Conservation (phyloP, 2,329 filamentous ascomycete genomes). For the Pyrenochaeta sp. region DNA sequence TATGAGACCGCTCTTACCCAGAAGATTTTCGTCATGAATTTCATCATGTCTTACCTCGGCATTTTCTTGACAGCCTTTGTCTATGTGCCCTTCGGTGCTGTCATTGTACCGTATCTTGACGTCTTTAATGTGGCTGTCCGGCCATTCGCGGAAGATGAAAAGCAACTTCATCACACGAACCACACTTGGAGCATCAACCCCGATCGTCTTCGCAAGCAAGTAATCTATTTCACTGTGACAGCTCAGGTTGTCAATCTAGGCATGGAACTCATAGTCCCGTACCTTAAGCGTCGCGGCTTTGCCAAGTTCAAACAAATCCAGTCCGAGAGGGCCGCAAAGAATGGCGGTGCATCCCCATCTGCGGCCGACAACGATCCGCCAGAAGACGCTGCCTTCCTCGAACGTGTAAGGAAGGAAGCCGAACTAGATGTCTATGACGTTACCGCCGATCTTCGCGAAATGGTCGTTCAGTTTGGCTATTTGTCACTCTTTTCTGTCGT, state of each 20-base stretch:
- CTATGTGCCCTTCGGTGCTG: constrained; percentile 88
- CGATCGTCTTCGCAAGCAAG: constrained; percentile 82
- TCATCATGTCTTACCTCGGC: constrained; percentile 93
- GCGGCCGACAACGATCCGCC: constrained; percentile 69
- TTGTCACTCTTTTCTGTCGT: constrained; percentile 90
- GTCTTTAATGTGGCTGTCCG: constrained; percentile 79
- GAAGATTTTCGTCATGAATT: constrained; percentile 96
- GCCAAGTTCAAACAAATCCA: constrained; percentile 82
- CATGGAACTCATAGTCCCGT: constrained; percentile 85
- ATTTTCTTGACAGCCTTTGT: constrained; percentile 88
- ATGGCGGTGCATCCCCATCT: constrained; percentile 61
- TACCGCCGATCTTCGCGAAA: constrained; percentile 85
- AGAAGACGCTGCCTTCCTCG: constrained; percentile 82
- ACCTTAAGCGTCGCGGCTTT: constrained; percentile 79
- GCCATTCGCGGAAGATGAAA: constrained; percentile 77
- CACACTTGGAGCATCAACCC: constrained; percentile 83
- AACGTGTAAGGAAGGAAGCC: constrained; percentile 82
- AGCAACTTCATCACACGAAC: constrained; percentile 66
- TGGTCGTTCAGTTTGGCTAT: constrained; percentile 72
- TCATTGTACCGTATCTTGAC: constrained; percentile 86
- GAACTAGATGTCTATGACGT: constrained; percentile 88
- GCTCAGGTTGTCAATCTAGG: constrained; percentile 89
- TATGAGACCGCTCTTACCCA: constrained; percentile 85
- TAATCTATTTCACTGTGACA: constrained; percentile 95
- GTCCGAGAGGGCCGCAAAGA: constrained; percentile 64